A percentile compares a stretch with the other conserved stretches of the same genome.
phyloP scores from a whole-genome alignment of 2,329 filamentous ascomycete species.

The Ophiostoma perfectum region DNA sequence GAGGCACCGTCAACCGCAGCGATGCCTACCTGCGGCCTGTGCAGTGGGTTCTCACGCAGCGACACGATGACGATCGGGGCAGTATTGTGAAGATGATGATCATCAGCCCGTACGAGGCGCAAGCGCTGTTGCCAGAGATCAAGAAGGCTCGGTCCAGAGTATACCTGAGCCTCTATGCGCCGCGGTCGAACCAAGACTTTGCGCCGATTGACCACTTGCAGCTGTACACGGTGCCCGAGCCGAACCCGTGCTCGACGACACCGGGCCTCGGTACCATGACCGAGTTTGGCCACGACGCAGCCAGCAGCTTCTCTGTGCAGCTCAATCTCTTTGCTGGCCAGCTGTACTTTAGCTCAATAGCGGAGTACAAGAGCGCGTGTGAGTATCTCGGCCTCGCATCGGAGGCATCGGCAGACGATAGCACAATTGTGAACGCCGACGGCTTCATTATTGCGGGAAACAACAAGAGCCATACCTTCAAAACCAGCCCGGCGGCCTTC shows the following conservation, averaged over 20 bases:
- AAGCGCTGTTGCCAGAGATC: neutral
- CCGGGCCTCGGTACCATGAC: neutral
- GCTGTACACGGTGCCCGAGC: neutral
- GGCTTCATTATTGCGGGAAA: neutral
- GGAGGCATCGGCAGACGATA: neutral
- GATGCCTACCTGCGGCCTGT: slow-evolving; percentile 5
- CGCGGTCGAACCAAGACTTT: neutral
- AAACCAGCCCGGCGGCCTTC: neutral
- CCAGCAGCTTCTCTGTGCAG: slow-evolving; percentile 2
- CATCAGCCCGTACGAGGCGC: slow-evolving; percentile 13
- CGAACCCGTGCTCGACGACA: neutral
- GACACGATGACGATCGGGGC: neutral
- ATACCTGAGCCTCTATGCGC: slow-evolving; percentile 5
- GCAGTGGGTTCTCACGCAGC: slow-evolving; percentile 11
- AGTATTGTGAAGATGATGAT: neutral
- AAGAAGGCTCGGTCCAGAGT: neutral
- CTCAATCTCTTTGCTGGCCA: slow-evolving; percentile 10
- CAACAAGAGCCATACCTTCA: neutral
- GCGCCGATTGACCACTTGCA: neutral
- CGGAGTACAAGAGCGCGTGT: neutral
- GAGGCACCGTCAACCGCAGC: neutral
- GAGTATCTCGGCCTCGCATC: neutral
- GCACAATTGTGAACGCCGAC: slow-evolving; percentile 1
- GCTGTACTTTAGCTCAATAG: neutral
- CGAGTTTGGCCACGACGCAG: neutral